Base-by-base conservation (phyloP, 2,329 filamentous ascomycete species). In the Fusarium palustre region DNA sequence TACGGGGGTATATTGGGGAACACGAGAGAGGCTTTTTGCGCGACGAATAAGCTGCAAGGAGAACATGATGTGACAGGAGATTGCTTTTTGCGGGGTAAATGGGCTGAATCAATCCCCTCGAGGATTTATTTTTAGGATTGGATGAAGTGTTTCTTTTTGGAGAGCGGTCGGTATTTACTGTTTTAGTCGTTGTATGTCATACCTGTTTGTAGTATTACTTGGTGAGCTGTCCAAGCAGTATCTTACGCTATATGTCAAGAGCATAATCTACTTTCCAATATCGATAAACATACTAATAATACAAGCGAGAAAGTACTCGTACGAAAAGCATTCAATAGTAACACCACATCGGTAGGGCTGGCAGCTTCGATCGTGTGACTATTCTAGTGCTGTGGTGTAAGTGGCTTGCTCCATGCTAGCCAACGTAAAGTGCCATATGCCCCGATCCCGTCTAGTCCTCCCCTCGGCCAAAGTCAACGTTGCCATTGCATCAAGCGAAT, bases 291-390 rank as follows among this genome's bases (percentile, higher is more conserved):
- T 34, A 3, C 2, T 2, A 36, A 15, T 16, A 20, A 30, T 47
- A 33, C 11, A 13, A 38, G 6, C 25, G 7, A 25, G 11, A 28
- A 28, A 28, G 9, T 25, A 11, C 5, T 28, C 16, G 6, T 50
- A 50, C n/a, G 10, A 34, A 42, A 8, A n/a, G 13, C 33, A 7
- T 39, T 12, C 12, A 42, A 41, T 5, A 25, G 48, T 33, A 48
- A 38, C 39, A 43, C 50, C 36, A 47, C 45, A 57, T 55, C 36
- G 47, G 45, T 53, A 67, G 50, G 64, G 63, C 64, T 66, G 64
- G 64, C 24, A 66, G 62, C 13, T 60, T 20, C 47, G 61, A 65
- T 65, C 62, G 61, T 65, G 62, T 66, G 62, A 65, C 61, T 59
- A n/a, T 16, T 52, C 36, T 28, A 30, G 41, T 30, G 34, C 46